Percentiles rank a stretch among this genome's conserved stretches.
These are phyloP conservation scores for Nematocida minor DNA, from an alignment of 371 early-diverging fungal species.

Conservation along the genomic window DNA sequence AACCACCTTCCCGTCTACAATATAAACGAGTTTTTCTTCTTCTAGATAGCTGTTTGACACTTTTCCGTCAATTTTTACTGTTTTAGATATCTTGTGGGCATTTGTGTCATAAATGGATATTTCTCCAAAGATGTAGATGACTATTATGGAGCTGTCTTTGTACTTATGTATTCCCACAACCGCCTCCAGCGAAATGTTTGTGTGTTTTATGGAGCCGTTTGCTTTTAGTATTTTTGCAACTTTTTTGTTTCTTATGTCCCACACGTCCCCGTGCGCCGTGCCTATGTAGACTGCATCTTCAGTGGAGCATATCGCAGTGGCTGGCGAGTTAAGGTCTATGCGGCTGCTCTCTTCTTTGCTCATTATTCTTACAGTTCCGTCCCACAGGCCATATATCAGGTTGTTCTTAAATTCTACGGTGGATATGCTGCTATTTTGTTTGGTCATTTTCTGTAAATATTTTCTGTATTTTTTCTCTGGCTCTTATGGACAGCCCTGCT, in stretches of 20 bases:
- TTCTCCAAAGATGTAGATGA: not conserved
- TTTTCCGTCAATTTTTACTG: not conserved
- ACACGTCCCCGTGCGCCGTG: slow-evolving; percentile 16
- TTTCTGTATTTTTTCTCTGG: slow-evolving; percentile 6
- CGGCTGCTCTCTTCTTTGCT: not conserved
- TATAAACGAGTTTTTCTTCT: not conserved
- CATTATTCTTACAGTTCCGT: not conserved
- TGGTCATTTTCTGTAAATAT: slow-evolving; percentile 29
- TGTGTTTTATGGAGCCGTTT: not conserved
- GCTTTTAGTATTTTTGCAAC: not conserved
- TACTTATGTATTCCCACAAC: not conserved
- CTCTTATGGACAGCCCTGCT: not conserved
- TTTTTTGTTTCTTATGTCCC: slow-evolving; percentile 5
- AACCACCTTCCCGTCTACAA: not conserved
- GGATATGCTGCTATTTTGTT: not conserved
- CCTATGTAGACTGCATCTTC: not conserved
- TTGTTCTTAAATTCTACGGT: not conserved
- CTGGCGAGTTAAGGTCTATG: slow-evolving; percentile 1
- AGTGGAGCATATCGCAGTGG: not conserved
- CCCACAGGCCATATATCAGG: slow-evolving; percentile 33
- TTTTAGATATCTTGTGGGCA: not conserved
- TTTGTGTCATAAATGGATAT: not conserved
- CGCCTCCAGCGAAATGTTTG: not conserved
- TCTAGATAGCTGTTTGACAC: not conserved
- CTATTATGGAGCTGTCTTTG: not conserved